phyloP scores from a whole-genome alignment of 352 stramenopile genomes.

The Phytophthora pisi region DNA sequence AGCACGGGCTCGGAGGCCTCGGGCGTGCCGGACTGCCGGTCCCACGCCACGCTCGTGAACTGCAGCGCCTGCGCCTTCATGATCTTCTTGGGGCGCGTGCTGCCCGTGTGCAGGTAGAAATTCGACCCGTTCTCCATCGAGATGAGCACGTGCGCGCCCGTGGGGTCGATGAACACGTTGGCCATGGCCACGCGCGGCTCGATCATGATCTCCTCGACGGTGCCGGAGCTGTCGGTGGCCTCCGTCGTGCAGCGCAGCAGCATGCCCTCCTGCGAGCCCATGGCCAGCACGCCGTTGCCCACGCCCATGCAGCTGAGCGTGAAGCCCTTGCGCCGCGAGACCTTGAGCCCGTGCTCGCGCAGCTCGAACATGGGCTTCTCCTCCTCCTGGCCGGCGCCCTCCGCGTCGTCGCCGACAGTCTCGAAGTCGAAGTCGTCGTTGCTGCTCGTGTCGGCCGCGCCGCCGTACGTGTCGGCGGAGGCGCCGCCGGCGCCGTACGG shows the following conservation, averaged over 20 bases:
- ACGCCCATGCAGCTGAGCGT: conserved; percentile 83
- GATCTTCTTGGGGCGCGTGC: conserved; percentile 84
- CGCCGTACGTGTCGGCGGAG: conserved; percentile 31
- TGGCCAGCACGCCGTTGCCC: conserved; percentile 80
- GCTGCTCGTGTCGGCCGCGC: conserved; percentile 35
- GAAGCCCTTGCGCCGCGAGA: conserved; percentile 85
- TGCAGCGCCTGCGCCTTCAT: conserved; percentile 82
- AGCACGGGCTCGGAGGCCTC: conserved; percentile 70
- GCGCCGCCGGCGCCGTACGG: conserved; percentile 32
- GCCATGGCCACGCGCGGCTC: conserved; percentile 85
- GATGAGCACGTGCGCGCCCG: conserved; percentile 76
- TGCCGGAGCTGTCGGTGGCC: conserved; percentile 70
- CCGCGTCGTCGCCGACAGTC: conserved; percentile 50
- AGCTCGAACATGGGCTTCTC: conserved; percentile 88
- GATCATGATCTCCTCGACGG: conserved; percentile 90
- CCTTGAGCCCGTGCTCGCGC: conserved; percentile 86
- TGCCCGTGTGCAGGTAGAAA: conserved; percentile 82
- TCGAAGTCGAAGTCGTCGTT: conserved; percentile 87
- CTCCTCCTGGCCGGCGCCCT: conserved; percentile 54
- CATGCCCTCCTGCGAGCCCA: conserved; percentile 84
- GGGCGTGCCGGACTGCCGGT: conserved; percentile 72
- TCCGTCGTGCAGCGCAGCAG: conserved; percentile 82
- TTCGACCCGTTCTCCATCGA: conserved; percentile 91
- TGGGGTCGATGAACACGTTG: conserved; percentile 84
- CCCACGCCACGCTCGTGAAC: conserved; percentile 85